These are phyloP conservation scores for Chlorella sp. DNA, from an alignment of 139 green algal species.

Conservation along the genomic window DNA sequence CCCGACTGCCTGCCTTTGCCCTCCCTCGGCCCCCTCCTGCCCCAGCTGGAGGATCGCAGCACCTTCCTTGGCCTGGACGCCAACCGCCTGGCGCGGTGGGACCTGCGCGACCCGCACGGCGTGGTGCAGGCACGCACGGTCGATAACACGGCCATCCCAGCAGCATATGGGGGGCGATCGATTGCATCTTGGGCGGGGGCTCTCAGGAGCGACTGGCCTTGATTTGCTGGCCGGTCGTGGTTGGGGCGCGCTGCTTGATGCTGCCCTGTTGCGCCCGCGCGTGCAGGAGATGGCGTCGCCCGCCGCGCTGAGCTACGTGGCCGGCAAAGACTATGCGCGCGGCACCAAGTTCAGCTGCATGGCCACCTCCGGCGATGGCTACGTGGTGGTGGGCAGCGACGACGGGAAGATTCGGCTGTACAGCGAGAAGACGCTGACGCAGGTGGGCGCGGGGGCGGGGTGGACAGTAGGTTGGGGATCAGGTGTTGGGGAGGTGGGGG, in stretches of 20 bases:
- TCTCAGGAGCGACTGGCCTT: too few relatives aligned
- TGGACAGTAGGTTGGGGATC: too few relatives aligned
- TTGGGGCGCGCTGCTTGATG: too few relatives aligned
- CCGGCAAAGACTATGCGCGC: conserved; percentile 89
- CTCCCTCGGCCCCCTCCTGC: not conserved
- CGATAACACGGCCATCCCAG: too few relatives aligned
- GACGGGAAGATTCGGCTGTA: conserved; percentile 91
- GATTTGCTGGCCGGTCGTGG: too few relatives aligned
- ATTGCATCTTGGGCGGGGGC: too few relatives aligned
- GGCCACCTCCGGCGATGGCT: conserved; percentile 81
- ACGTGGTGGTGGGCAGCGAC: conserved; percentile 82
- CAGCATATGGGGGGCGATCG: too few relatives aligned
- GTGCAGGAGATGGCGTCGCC: too few relatives aligned
- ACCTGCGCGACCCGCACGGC: conserved; percentile 68
- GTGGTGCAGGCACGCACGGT: conserved; percentile 71
- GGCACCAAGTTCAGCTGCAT: conserved; percentile 86
- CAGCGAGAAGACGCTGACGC: conserved; percentile 74
- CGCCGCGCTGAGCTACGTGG: conserved; percentile 61
- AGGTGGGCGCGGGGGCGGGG: too few relatives aligned
- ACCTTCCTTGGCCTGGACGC: conserved; percentile 90
- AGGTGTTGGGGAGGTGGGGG: too few relatives aligned
- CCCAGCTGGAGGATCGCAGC: conserved; percentile 59
- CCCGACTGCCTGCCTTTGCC: not conserved
- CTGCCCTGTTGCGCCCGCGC: too few relatives aligned
- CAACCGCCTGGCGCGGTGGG: conserved; percentile 85